A percentile compares a stretch with the other conserved stretches of the same genome.
phyloP scores from a whole-genome alignment of 1,139 yeast genomes.

The Yamadazyma oceani region DNA sequence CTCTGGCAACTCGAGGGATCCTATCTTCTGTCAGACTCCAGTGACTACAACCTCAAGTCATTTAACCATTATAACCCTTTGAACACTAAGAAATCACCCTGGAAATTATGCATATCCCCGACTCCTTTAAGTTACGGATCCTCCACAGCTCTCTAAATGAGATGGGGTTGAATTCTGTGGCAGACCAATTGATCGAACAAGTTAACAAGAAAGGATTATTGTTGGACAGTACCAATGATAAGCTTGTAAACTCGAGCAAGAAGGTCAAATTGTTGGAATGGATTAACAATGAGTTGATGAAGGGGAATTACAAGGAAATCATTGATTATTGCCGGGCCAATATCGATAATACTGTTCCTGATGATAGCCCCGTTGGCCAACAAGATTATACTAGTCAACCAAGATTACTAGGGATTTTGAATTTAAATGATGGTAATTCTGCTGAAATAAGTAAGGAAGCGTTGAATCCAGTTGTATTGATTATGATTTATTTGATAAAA shows the following conservation, averaged over 20 bases:
- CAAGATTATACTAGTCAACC: constrained; percentile 7
- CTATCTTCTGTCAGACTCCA: too few species aligned
- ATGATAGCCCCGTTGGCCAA: background rate
- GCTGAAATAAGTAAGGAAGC: constrained; percentile 1
- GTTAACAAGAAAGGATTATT: constrained; percentile 14
- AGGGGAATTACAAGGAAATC: constrained; percentile 24
- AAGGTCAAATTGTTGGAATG: constrained; percentile 22
- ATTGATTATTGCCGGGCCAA: constrained; percentile 4
- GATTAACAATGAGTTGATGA: constrained; percentile 22
- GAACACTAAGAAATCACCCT: too few species aligned
- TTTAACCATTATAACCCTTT: too few species aligned
- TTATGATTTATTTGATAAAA: constrained; percentile 28
- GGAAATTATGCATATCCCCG: constrained; percentile 14
- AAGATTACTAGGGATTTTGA: constrained; percentile 9
- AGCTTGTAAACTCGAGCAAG: constrained; percentile 9
- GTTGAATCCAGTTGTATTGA: constrained; percentile 14
- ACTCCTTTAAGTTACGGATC: constrained; percentile 30
- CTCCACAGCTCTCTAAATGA: constrained; percentile 30
- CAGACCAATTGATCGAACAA: constrained; percentile 15
- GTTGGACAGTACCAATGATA: constrained; percentile 4
- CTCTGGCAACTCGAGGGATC: too few species aligned
- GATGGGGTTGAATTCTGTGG: constrained; percentile 14
- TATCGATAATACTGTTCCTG: constrained; percentile 2
- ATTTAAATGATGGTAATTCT: background rate
- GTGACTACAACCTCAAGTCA: too few species aligned